phyloP scores from a whole-genome alignment of 208 protist genomes.

The Trypanosoma brucei region DNA sequence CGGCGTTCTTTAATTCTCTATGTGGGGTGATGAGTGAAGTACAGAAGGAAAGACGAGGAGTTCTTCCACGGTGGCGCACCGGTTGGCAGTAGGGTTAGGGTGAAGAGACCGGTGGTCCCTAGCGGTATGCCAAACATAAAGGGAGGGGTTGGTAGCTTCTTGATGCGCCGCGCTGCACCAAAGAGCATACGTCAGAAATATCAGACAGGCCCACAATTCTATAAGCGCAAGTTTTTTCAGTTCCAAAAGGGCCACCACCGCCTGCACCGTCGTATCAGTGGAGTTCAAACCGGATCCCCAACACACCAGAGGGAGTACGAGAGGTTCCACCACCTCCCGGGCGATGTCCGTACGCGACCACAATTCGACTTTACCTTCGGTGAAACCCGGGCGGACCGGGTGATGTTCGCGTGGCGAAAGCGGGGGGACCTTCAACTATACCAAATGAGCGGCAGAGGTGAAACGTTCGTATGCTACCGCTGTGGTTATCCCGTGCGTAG shows the following conservation, averaged over 20 bases:
- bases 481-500: constrained; percentile 80
- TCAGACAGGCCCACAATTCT: constrained; percentile 71
- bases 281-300: constrained; percentile 36
- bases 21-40: background rate
- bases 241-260: constrained; percentile 63
- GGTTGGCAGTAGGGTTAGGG: too few species aligned
- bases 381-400: constrained; percentile 47
- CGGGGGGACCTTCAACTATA: constrained; percentile 68
- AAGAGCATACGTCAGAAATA: constrained; percentile 73
- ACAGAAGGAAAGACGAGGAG: constrained; percentile 9
- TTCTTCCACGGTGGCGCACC: too few species aligned
- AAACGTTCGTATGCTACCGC: constrained; percentile 80
- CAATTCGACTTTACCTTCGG: constrained; percentile 68
- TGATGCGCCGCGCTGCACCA: constrained; percentile 54
- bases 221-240: constrained; percentile 73
- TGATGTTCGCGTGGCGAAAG: constrained; percentile 65
- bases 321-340: constrained; percentile 61
- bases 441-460: constrained; percentile 63
- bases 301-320: constrained; percentile 63
- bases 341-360: constrained; percentile 56
- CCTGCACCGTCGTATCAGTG: constrained; percentile 58
- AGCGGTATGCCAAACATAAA: constrained; percentile 47
- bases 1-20: background rate
- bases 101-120: too few species aligned
- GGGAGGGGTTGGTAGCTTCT: constrained; percentile 75